These are phyloP conservation scores for Rhododendron mucronatum DNA, from an alignment of 148 eudicot genomes.

Conservation along the genomic window DNA sequence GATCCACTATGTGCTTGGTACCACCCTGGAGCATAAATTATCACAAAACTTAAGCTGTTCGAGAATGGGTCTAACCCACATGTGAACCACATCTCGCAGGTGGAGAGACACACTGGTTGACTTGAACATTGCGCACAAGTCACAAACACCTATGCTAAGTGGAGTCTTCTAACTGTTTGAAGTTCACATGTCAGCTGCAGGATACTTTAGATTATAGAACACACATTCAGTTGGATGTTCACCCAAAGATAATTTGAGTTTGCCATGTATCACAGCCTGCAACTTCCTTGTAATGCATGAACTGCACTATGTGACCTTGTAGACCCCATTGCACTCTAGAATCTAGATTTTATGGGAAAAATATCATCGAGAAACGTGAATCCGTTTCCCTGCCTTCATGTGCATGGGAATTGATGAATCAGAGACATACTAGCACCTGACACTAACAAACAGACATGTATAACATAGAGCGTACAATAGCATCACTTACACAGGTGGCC, in stretches of 20 bases:
- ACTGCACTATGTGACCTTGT: background rate
- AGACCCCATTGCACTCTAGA: background rate
- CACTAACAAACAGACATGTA: background rate
- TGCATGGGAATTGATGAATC: background rate
- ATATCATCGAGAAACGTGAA: background rate
- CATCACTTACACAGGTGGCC: background rate
- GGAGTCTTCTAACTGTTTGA: background rate
- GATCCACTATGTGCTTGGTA: background rate
- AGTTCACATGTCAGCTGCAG: background rate
- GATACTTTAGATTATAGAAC: background rate
- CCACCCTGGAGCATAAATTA: background rate
- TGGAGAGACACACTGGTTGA: background rate
- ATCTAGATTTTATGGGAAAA: background rate
- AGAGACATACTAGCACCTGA: background rate
- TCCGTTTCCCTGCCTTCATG: background rate
- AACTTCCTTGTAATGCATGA: background rate
- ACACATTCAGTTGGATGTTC: background rate
- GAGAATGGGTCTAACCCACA: background rate
- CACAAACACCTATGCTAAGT: background rate
- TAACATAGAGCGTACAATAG: background rate
- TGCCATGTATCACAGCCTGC: background rate
- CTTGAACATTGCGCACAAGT: background rate
- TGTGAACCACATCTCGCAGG: too few relatives aligned
- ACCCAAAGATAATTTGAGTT: background rate
- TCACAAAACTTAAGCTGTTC: background rate